These are phyloP conservation scores for Dactylellina cionopaga DNA, from an alignment of 2,329 filamentous ascomycete species.

Conservation along the genomic window DNA sequence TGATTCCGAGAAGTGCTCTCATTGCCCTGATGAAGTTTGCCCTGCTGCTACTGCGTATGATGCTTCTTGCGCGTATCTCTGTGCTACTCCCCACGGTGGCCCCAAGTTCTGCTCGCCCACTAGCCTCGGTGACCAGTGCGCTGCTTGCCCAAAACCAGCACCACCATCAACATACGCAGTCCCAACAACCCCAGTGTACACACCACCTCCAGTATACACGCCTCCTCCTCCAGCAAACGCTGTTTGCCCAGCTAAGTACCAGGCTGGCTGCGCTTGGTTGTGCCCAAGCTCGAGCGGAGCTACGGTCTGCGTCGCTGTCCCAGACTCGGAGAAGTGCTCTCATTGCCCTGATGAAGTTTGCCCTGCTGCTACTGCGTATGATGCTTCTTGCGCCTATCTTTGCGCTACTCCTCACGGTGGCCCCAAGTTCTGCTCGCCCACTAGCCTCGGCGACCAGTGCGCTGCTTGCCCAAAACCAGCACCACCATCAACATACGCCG, in stretches of 20 bases:
- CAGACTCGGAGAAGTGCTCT: neutral
- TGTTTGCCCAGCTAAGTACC: neutral
- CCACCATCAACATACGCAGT: neutral
- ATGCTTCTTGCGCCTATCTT: neutral
- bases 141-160: neutral
- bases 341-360: neutral
- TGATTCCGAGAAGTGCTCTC: neutral
- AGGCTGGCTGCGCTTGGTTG: neutral
- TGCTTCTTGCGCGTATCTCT: neutral
- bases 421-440: conserved; percentile 1
- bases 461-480: neutral
- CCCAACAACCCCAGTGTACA: neutral
- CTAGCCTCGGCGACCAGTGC: neutral
- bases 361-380: neutral
- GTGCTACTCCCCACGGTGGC: neutral
- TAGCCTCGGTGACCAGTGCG: neutral
- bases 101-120: neutral
- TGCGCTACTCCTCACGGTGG: conserved; percentile 2
- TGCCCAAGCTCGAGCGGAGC: neutral
- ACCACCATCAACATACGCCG: conserved; percentile 1
- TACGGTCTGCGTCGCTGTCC: neutral
- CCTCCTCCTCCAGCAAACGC: neutral
- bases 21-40: neutral
- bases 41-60: neutral
- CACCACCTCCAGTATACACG: neutral